These are phyloP conservation scores for Xylaria acuta DNA, from an alignment of 495 filamentous ascomycete species.

Conservation along the genomic window DNA sequence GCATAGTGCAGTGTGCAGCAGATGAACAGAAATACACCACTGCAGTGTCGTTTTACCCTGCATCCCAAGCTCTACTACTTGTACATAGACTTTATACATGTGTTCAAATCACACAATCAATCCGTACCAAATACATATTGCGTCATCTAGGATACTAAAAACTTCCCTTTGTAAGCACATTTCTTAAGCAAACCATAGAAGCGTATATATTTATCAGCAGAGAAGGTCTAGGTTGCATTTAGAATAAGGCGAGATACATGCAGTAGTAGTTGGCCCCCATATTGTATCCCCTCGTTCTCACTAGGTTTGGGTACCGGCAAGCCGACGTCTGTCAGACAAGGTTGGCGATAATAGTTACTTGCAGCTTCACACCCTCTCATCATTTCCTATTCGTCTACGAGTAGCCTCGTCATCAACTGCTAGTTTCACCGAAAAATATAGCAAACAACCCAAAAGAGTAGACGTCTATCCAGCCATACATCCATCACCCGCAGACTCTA, in stretches of 20 bases:
- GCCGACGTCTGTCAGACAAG: not conserved
- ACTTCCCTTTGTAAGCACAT: not conserved
- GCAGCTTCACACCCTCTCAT: not conserved
- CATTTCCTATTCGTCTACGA: too few relatives aligned
- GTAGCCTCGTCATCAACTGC: not conserved
- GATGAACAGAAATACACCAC: not conserved
- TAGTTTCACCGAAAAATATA: not conserved
- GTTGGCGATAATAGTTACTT: not conserved
- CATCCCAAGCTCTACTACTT: not conserved
- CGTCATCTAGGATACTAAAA: not conserved
- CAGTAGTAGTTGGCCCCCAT: not conserved
- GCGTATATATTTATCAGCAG: not conserved
- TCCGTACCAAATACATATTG: not conserved
- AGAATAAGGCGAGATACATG: not conserved
- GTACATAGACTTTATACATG: not conserved
- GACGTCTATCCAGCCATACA: too few relatives aligned
- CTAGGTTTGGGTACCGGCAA: not conserved
- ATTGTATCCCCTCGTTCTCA: not conserved
- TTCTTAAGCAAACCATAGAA: not conserved
- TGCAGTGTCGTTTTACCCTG: not conserved
- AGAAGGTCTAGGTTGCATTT: not conserved
- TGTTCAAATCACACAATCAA: not conserved
- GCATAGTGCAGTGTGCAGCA: not conserved
- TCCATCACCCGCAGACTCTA: not conserved
- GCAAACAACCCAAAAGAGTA: not conserved